Evolutionary conservation across 1,139 yeast species (phyloP), one percentile per base, ranked within the genome.

Genomic region (Blastobotrys capitulatus): DNA sequence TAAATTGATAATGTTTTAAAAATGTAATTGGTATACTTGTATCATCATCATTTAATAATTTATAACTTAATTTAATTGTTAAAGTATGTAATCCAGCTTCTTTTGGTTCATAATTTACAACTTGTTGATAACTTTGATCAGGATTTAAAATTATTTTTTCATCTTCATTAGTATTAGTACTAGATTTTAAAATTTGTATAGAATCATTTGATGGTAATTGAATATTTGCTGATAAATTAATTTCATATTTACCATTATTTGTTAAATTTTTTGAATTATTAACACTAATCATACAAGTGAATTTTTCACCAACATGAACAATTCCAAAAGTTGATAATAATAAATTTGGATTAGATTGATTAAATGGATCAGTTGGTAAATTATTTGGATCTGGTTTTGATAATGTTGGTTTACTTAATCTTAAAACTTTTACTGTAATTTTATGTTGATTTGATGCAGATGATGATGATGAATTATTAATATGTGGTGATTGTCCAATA

Each of bases 61-160:
- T 52, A 52, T 62, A 61, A 10, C 58, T 49, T 37, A 64, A 55
- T 8, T 59, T 52, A 13, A 62, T 62, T 2, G 57, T 52, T 25
- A 67, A 54, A n/a, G 57, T 56, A 50, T 67, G 67, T 20, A 54
- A 46, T 2, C 71, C 71, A 1, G 63, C 52, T 22, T 56, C 62
- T 7, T 53, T 53, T 13, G 67, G 57, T 44, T 64, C 68, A 47
- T 59, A 62, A 22, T 55, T 53, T 6, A 65, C 54, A n/a, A 55
- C 51, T 26, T 54, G 57, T 47, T 61, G 63, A 26, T 44, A 50
- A 2, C 54, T 44, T 7, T 50, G 46, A 15, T 54, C 52, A 1
- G 59, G 56, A 8, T 45, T 52, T 18, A 60, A 49, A 12, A 41
- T 43, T 27, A 22, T 5, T 7, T 22, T 22, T 22, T 4, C 25